Conservation (phyloP, 352 stramenopile species). For the Pythium biforme region DNA sequence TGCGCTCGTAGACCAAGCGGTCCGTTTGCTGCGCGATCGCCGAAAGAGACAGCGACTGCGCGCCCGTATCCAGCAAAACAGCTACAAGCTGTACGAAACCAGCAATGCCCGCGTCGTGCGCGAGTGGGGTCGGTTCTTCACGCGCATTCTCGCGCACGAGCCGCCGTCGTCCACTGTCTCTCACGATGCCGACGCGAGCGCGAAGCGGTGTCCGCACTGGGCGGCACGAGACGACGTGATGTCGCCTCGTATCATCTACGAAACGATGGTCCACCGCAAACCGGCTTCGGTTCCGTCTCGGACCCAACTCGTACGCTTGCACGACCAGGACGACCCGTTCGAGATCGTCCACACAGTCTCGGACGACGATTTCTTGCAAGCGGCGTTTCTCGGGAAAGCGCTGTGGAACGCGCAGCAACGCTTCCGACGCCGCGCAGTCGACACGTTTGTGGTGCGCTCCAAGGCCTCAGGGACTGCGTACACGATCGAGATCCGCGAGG, state of each 20-base stretch:
- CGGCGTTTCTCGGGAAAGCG: constrained; percentile 32
- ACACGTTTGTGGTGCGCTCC: constrained; percentile 9
- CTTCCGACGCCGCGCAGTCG: constrained; percentile 19
- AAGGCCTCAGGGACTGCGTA: not conserved
- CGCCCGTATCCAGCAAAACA: constrained; percentile 30
- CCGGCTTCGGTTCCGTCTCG: not conserved
- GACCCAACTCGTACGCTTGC: not conserved
- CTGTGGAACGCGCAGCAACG: constrained; percentile 38
- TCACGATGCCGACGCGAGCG: not conserved
- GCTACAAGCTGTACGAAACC: constrained; percentile 36
- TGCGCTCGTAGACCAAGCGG: constrained; percentile 26
- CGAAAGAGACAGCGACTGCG: constrained; percentile 18
- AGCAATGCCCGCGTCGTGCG: constrained; percentile 26
- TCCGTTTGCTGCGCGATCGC: constrained; percentile 34
- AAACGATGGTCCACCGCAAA: not conserved
- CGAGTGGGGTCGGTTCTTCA: constrained; percentile 51
- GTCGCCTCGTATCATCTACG: not conserved
- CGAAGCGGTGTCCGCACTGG: not conserved
- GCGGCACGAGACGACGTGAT: not conserved
- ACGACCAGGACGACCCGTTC: constrained; percentile 14
- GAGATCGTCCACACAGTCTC: constrained; percentile 13
- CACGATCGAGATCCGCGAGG: constrained; percentile 33
- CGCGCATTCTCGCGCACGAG: constrained; percentile 20
- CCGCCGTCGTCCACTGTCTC: constrained; percentile 1
- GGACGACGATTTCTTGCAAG: constrained; percentile 29